Percentiles rank a stretch among this genome's conserved stretches.
Evolutionary conservation across 345 rosid species (phyloP).

Genomic region (Salix suchowensis): DNA sequence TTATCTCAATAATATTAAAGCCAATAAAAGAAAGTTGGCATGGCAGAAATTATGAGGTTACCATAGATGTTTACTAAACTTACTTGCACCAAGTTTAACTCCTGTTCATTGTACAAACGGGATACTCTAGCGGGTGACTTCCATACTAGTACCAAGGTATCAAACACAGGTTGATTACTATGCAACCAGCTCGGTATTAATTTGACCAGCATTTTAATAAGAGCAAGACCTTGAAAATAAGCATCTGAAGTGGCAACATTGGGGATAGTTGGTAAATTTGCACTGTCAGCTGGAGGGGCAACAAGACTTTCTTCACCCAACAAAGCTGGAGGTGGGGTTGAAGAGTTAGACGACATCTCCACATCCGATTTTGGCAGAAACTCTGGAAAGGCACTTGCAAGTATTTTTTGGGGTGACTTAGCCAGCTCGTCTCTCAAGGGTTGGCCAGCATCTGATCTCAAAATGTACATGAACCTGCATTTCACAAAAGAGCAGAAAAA

Average conservation of each 20-base stretch:
- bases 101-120: constrained; percentile 90
- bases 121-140: constrained; percentile 86
- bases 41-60: not conserved
- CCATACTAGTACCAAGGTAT: constrained; percentile 82
- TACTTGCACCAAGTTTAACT: constrained; percentile 89
- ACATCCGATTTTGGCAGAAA: no score
- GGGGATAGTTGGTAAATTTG: constrained; percentile 42
- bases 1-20: not conserved
- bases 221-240: constrained; percentile 91
- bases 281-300: constrained; percentile 32
- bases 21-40: not conserved
- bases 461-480: constrained; percentile 76
- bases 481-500: constrained; percentile 5
- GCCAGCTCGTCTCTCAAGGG: no score
- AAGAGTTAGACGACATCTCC: no score
- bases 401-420: no score
- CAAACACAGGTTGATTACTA: constrained; percentile 78
- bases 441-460: no score
- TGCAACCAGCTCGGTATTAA: constrained; percentile 91
- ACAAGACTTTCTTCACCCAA: no score
- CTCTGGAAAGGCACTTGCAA: no score
- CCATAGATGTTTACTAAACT: constrained; percentile 9
- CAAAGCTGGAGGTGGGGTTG: no score
- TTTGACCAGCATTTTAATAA: constrained; percentile 82
- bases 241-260: constrained; percentile 58